Base-by-base conservation (phyloP, 495 filamentous ascomycete species). In the Penicillium daleae region DNA sequence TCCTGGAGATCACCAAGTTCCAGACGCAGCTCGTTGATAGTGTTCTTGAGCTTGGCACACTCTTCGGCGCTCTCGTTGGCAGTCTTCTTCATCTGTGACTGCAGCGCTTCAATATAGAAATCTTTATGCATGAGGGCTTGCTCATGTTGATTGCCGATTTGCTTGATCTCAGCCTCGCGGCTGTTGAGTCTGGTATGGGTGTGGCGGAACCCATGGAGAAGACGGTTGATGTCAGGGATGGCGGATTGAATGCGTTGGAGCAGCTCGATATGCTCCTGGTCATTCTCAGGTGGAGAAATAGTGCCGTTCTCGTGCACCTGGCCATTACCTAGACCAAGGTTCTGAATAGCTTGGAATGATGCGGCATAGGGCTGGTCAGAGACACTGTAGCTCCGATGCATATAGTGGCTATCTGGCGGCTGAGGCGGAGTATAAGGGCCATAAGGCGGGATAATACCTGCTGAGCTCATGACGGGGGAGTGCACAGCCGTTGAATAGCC, bases 1-100 rank as follows among this genome's bases (percentile, higher is more conserved):
- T 82, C 82, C 49, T 85, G 83, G 21, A 88, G 68, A 59, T 86
- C 83, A 26, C 78, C 78, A 6, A 90, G 75, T 68, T 90, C 87
- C 32, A 80, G 72, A 13, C 80, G 82, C 5, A 85, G 71, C 51
- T 82, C 78, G 39, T 76, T 80, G 70, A 84, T 78, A 32, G 74
- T 77, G 27, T 81, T 78, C 62, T 78, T 82, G 39, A 84, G 69
- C 32, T 70, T 77, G 21, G 76, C 72, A 37, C 70, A 71, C 64
- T 85, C 82, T 49, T 78, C 82, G 2, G 81, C 80, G 40, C 74
- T 78, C 62, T 85, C 80, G 24, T 73, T 77, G 21, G 80, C 80
- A 17, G 81, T 77, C 49, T 83, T 83, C 48, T 80, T 80, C 71
- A 86, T 77, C 60, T 85, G 82, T 13, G 76, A 70, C 51, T 82